Evolutionary conservation across 805 yeast species (phyloP), one percentile per base, ranked within the genome.

Genomic region (Candida broadrunensis): DNA sequence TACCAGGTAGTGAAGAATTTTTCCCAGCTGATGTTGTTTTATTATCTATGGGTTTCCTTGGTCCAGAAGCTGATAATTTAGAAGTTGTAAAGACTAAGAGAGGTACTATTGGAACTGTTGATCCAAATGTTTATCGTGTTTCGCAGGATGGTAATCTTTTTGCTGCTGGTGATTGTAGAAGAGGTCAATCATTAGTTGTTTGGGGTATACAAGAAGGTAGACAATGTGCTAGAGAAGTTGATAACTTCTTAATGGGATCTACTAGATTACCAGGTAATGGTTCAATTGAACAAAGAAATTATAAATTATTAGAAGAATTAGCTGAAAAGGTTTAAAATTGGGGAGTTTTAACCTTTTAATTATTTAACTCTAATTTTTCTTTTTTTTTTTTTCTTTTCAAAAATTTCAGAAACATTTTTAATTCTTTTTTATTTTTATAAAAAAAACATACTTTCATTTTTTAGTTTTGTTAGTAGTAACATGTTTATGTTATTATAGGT

Each of bases 141-240:
- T 64, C 67, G 25, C 68, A 69, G 11, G 73, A 66, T 32, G 85
- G 75, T 44, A 89, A 88, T 53, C 58, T 89, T 45, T 91, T 90
- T 58, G 88, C 97, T 36, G 97, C 98, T 37, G 99, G 99, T 69
- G 99, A 91, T 67, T 93, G 98, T 72, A 85, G 99, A 75, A 83
- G 98, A 70, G 99, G 99, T 21, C 99, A 91, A 73, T 88, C 97
- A 2, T 78, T 91, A 64, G 91, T 91, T 63, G 99, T 91, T 41
- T 93, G 98, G 98, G 99, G 98, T 70, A 91, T 91, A 54, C 98
- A 93, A 71, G 99, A 91, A 70, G 99, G 99, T 51, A 83, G 98
- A 73, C 97, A 91, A 68, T 89, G 97, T 79, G 99, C 99, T 27
- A 78, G 96, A 51, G 89, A 88, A 54, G 95, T 91, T 48, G 99